Evolutionary conservation across 768 basidiomycete genomes (phyloP).

Genomic region (Leccinum truebloodii): DNA sequence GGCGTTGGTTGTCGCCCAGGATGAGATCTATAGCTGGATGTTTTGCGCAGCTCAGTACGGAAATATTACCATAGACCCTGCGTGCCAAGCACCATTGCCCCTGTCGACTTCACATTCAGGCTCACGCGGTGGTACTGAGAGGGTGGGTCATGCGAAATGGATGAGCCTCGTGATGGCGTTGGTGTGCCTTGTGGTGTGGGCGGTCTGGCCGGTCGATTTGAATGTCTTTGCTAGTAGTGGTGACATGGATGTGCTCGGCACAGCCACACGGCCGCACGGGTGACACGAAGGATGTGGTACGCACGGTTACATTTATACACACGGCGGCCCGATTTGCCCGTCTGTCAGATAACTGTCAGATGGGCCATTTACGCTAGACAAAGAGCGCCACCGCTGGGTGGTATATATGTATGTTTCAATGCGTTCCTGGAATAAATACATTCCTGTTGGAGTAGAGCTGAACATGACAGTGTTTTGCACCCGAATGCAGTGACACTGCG

Average conservation of each 20-base stretch:
- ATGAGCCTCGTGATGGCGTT: not conserved
- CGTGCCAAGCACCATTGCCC: not conserved
- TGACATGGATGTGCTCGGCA: not conserved
- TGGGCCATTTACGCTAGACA: not conserved
- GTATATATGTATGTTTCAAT: not conserved
- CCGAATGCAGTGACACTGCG: not conserved
- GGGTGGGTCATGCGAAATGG: not conserved
- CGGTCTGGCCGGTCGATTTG: not conserved
- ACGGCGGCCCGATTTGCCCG: not conserved
- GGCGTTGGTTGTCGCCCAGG: not conserved
- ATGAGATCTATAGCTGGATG: constrained; percentile 1
- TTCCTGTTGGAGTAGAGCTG: not conserved
- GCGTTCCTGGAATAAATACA: not conserved
- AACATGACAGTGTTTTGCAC: not conserved
- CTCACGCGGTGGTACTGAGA: not conserved
- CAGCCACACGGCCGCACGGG: not conserved
- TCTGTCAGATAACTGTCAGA: not conserved
- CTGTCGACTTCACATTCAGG: not conserved
- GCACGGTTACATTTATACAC: not conserved
- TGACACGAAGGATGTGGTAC: too few relatives aligned
- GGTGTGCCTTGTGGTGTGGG: not conserved
- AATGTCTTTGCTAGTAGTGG: not conserved
- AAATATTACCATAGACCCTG: not conserved
- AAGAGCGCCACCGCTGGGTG: not conserved
- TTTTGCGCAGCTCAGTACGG: not conserved